Percentiles rank a stretch among this genome's conserved stretches.
These are phyloP conservation scores for Paramarasmius palmivorus DNA, from an alignment of 1,284 basidiomycete species.

Conservation along the genomic window DNA sequence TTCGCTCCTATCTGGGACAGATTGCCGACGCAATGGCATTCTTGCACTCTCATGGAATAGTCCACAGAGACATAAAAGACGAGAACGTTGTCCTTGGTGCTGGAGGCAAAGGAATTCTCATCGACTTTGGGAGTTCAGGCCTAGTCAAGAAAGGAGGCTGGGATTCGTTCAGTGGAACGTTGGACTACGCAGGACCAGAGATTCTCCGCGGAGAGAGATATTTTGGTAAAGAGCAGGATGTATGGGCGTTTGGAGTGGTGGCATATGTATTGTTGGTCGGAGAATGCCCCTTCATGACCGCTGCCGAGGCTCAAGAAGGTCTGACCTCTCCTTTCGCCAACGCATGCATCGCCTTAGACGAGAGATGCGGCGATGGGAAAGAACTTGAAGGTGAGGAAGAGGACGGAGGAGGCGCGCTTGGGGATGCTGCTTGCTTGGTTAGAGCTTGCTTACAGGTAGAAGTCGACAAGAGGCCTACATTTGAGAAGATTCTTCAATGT, in stretches of 20 bases:
- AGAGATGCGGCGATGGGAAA: conserved; percentile 71
- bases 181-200: conserved; percentile 96
- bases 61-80: conserved; percentile 98
- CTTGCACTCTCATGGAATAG: conserved; percentile 91
- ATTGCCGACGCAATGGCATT: conserved; percentile 92
- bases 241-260: conserved; percentile 99
- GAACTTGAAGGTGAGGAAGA: conserved; percentile 69
- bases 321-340: conserved; percentile 73
- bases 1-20: conserved; percentile 90
- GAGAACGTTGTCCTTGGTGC: conserved; percentile 90
- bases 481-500: conserved; percentile 76
- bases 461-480: conserved; percentile 73
- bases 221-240: conserved; percentile 94
- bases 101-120: conserved; percentile 82
- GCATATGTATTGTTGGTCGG: conserved; percentile 95
- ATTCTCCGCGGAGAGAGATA: conserved; percentile 95
- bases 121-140: conserved; percentile 96
- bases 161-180: conserved; percentile 95
- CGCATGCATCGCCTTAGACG: conserved; percentile 73
- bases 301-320: conserved; percentile 81
- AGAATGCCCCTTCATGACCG: conserved; percentile 91
- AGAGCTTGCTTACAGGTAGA: conserved; percentile 78
- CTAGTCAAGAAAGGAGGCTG: conserved; percentile 83
- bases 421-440: conserved; percentile 81
- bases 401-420: conserved; percentile 80